Percentiles rank a stretch among this genome's conserved stretches.
These are phyloP conservation scores for Thraustochytrium striatum DNA, from an alignment of 352 stramenopile genomes.

Conservation along the genomic window DNA sequence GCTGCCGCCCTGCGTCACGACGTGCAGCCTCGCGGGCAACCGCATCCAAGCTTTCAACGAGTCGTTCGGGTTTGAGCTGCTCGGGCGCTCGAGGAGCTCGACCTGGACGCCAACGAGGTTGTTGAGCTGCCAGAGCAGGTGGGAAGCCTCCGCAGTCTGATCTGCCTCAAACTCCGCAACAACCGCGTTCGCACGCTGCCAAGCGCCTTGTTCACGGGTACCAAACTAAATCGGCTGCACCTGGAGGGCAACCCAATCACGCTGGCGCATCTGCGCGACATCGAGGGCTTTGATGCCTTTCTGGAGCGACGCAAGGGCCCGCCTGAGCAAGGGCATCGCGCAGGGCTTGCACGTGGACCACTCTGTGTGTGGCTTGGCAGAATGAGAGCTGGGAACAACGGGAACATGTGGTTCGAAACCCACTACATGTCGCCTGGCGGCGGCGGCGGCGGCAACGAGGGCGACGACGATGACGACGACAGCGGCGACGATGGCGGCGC, in stretches of 20 bases:
- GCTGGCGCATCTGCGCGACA: not conserved
- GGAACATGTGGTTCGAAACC: not conserved
- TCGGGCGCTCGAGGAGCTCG: constrained; percentile 50
- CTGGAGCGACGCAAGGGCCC: constrained; percentile 15
- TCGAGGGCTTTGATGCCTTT: constrained; percentile 8
- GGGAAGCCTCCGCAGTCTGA: constrained; percentile 33
- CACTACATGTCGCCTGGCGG: no score
- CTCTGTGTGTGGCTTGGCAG: constrained; percentile 4
- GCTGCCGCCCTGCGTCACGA: constrained; percentile 38
- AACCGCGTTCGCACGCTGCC: constrained; percentile 49
- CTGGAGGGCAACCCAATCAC: constrained; percentile 54
- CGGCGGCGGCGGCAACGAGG: not conserved
- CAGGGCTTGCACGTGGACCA: constrained; percentile 19
- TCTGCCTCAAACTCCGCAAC: constrained; percentile 51
- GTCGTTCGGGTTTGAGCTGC: constrained; percentile 44
- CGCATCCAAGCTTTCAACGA: not conserved
- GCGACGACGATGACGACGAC: not conserved
- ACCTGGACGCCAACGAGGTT: constrained; percentile 51
- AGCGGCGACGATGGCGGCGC: not conserved
- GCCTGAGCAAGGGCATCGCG: constrained; percentile 40
- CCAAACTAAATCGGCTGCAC: constrained; percentile 46
- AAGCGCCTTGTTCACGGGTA: constrained; percentile 20
- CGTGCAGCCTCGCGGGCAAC: constrained; percentile 47
- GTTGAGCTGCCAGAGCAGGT: constrained; percentile 33
- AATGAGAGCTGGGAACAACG: not conserved